Conservation (phyloP, 192 early-diverging fungal genomes). For the Piromyces sp. region DNA sequence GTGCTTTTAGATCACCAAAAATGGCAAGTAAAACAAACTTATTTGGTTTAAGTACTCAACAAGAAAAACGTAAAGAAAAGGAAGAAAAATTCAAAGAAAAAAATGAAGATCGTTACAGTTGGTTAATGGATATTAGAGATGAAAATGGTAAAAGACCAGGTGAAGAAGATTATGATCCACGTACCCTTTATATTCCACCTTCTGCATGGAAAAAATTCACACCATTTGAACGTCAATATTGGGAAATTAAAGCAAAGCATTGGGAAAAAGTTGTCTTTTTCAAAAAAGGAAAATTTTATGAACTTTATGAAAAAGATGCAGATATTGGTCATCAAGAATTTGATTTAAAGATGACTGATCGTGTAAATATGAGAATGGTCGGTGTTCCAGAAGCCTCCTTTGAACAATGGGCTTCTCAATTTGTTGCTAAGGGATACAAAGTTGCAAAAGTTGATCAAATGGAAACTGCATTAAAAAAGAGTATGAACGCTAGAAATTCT, state of each 20-base stretch:
- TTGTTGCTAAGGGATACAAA: slow-evolving; percentile 87
- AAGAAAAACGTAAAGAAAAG: slow-evolving; percentile 16
- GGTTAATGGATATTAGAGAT: slow-evolving; percentile 72
- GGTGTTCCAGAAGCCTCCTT: slow-evolving; percentile 90
- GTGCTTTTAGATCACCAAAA: not conserved
- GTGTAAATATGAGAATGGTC: slow-evolving; percentile 97
- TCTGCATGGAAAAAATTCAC: slow-evolving; percentile 72
- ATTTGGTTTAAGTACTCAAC: not conserved
- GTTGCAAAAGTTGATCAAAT: slow-evolving; percentile 95
- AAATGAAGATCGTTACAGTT: slow-evolving; percentile 68
- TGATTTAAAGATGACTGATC: slow-evolving; percentile 87
- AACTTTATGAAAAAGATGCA: slow-evolving; percentile 97
- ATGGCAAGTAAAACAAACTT: not conserved
- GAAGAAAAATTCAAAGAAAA: slow-evolving; percentile 61
- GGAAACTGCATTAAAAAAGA: slow-evolving; percentile 84
- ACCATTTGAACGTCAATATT: slow-evolving; percentile 93
- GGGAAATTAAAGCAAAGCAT: slow-evolving; percentile 88
- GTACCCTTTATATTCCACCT: slow-evolving; percentile 68
- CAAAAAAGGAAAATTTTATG: slow-evolving; percentile 97
- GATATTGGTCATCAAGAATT: slow-evolving; percentile 89
- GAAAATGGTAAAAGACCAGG: slow-evolving; percentile 42
- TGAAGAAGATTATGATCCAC: slow-evolving; percentile 75
- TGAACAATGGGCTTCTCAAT: slow-evolving; percentile 88
- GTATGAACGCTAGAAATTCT: slow-evolving; percentile 57
- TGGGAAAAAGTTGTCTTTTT: slow-evolving; percentile 93